phyloP scores from a whole-genome alignment of 108 stramenopile species.

The Nitzschia sp. region DNA sequence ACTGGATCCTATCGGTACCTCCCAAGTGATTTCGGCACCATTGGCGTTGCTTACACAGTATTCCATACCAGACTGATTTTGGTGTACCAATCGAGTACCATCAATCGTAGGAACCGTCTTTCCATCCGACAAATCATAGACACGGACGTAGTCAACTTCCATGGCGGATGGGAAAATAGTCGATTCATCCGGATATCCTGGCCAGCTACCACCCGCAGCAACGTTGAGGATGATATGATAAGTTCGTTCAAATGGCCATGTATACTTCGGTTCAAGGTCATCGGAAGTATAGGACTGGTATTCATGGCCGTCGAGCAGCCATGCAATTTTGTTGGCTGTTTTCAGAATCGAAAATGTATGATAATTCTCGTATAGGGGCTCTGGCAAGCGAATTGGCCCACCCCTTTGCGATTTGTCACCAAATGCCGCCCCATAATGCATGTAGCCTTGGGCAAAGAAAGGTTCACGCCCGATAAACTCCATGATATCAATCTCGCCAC shows the following conservation, averaged over 20 bases:
- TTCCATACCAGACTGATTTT: not conserved
- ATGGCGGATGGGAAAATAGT: constrained; percentile 33
- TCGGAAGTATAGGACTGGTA: constrained; percentile 24
- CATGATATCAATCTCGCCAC: constrained; percentile 72
- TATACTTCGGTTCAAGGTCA: constrained; percentile 36
- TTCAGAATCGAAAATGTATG: constrained; percentile 34
- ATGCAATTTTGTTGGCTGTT: constrained; percentile 19
- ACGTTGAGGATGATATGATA: constrained; percentile 51
- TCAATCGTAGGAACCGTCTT: constrained; percentile 19
- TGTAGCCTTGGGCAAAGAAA: constrained; percentile 32
- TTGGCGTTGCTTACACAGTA: constrained; percentile 15
- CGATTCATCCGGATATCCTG: constrained; percentile 37
- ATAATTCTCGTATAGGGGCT: constrained; percentile 26
- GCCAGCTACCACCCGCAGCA: constrained; percentile 53
- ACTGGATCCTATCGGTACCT: constrained; percentile 22
- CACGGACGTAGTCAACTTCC: constrained; percentile 51
- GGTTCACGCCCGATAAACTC: constrained; percentile 51
- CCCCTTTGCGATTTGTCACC: constrained; percentile 27
- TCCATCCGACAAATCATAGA: constrained; percentile 34
- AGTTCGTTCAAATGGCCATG: constrained; percentile 49
- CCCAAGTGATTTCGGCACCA: constrained; percentile 27
- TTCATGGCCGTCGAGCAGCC: constrained; percentile 39
- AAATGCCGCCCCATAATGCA: constrained; percentile 35
- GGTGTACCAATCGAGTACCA: constrained; percentile 18
- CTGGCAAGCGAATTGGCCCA: constrained; percentile 13